Percentiles rank a stretch among this genome's conserved stretches.
Evolutionary conservation across 331 rosid species (phyloP).

Genomic region (Acacia pycnantha): DNA sequence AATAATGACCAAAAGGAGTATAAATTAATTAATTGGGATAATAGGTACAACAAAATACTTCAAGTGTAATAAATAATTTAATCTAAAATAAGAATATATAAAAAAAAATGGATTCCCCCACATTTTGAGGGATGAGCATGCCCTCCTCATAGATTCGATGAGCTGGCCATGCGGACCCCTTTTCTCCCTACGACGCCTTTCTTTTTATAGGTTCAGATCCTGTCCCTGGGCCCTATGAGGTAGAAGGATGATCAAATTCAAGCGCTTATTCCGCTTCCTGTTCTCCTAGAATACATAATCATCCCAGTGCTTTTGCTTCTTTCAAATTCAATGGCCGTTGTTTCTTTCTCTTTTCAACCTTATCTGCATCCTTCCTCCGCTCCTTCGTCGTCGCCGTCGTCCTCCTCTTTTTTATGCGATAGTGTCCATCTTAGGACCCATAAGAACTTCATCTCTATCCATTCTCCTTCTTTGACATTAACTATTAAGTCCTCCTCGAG

Average conservation of each 20-base stretch:
- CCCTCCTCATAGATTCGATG: too few relatives aligned
- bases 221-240: background rate
- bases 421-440: slow-evolving; percentile 47
- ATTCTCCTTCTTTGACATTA: slow-evolving; percentile 29
- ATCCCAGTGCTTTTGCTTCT: background rate
- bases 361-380: slow-evolving; percentile 40
- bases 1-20: too few relatives aligned
- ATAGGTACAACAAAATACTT: too few relatives aligned
- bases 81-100: too few relatives aligned
- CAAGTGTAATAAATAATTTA: too few relatives aligned
- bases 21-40: too few relatives aligned
- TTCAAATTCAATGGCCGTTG: slow-evolving; percentile 58
- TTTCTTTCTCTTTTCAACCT: slow-evolving; percentile 52
- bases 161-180: too few relatives aligned
- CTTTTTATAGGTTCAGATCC: background rate
- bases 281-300: background rate
- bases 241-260: slow-evolving; percentile 21
- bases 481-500: slow-evolving; percentile 35
- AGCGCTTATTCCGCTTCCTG: background rate
- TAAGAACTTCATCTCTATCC: slow-evolving; percentile 40
- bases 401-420: slow-evolving; percentile 40
- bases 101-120: too few relatives aligned
- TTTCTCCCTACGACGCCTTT: background rate
- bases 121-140: too few relatives aligned
- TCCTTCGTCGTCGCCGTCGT: background rate